These are phyloP conservation scores for Aspergillus felis DNA, from an alignment of 2,329 filamentous ascomycete species.

Conservation along the genomic window DNA sequence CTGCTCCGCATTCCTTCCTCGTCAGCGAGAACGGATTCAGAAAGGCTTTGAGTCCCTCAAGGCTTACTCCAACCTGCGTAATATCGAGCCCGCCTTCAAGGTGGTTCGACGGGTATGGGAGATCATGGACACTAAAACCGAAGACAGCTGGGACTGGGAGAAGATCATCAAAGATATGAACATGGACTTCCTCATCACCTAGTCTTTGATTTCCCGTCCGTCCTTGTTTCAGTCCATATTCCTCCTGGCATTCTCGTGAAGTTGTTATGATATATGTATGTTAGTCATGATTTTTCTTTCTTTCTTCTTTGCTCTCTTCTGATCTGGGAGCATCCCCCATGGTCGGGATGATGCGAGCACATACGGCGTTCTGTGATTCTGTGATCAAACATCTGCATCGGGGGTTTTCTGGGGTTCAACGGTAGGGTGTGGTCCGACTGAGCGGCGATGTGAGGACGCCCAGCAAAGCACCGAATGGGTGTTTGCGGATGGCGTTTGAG, in stretches of 20 bases:
- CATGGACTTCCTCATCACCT: conserved; percentile 61
- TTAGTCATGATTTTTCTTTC: neutral
- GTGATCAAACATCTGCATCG: neutral
- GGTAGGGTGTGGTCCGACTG: neutral
- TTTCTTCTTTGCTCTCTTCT: neutral
- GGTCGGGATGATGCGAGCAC: neutral
- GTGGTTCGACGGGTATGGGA: conserved; percentile 57
- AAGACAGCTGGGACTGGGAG: conserved; percentile 62
- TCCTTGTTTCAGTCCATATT: conserved; percentile 1
- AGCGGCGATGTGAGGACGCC: neutral
- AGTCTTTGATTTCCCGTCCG: conserved; percentile 14
- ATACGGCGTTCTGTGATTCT: neutral
- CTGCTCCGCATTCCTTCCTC: conserved; percentile 55
- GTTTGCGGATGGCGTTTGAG: neutral
- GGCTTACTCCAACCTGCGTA: conserved; percentile 54
- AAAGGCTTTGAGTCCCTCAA: conserved; percentile 53
- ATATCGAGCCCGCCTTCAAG: conserved; percentile 54
- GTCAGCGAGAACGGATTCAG: conserved; percentile 54
- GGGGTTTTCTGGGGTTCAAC: neutral
- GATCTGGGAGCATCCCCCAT: neutral
- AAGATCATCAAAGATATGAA: conserved; percentile 55
- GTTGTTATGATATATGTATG: neutral
- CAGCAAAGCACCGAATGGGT: neutral
- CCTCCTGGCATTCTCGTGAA: neutral
- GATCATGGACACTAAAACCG: conserved; percentile 55